Evolutionary conservation across 129 eudicot genomes (phyloP).

Genomic region (Centrapalus pauciflorus): DNA sequence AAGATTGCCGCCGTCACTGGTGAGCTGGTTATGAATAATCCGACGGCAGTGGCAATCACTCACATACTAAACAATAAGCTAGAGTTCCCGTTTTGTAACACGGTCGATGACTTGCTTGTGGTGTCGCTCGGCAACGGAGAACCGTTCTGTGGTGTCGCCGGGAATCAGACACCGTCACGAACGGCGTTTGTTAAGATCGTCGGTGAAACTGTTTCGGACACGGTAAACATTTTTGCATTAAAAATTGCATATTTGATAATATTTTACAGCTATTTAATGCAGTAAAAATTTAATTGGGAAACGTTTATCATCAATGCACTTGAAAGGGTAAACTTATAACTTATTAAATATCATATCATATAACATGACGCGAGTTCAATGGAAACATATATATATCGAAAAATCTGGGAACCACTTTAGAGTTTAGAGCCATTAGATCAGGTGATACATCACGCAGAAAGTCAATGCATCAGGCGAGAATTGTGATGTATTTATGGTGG

Average conservation of each 20-base stretch:
- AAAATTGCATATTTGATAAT: background rate
- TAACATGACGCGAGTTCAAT: too few relatives aligned
- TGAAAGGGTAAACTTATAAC: conserved; percentile 4
- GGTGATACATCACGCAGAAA: too few relatives aligned
- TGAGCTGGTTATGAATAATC: conserved; percentile 73
- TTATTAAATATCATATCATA: background rate
- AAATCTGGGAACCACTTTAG: too few relatives aligned
- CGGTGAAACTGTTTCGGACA: conserved; percentile 73
- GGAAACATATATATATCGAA: too few relatives aligned
- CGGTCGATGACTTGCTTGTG: conserved; percentile 65
- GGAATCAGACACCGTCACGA: conserved; percentile 31
- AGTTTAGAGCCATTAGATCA: background rate
- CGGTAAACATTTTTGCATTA: conserved; percentile 28
- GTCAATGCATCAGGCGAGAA: background rate
- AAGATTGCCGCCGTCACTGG: conserved; percentile 63
- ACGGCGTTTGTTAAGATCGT: conserved; percentile 43
- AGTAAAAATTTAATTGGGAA: background rate
- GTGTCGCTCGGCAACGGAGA: conserved; percentile 78
- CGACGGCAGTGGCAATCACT: conserved; percentile 80
- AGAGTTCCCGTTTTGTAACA: conserved; percentile 76
- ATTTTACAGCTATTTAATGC: background rate
- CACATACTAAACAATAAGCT: conserved; percentile 74
- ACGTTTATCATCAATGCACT: background rate
- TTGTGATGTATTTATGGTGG: too few relatives aligned
- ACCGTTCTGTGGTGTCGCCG: conserved; percentile 21